Conservation (phyloP, 1,139 yeast genomes). For the Taphrina communis region DNA sequence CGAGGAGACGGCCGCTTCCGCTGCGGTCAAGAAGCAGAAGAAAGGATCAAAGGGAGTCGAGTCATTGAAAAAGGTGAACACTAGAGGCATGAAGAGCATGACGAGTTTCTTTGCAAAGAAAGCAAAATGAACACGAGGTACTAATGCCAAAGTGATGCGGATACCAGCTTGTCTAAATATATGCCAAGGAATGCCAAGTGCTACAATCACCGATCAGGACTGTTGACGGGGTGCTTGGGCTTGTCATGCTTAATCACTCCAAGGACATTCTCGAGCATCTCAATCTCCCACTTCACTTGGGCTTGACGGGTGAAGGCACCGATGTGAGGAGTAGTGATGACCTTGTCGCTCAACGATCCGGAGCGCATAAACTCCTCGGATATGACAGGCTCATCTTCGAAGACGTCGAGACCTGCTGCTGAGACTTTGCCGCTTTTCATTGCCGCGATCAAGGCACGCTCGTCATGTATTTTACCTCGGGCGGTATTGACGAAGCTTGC, state of each 20-base stretch:
- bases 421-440: slow-evolving; percentile 70
- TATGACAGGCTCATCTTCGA: slow-evolving; percentile 61
- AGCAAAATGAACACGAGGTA: neutral
- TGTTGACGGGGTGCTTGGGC: slow-evolving; percentile 16
- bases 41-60: slow-evolving; percentile 39
- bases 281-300: slow-evolving; percentile 62
- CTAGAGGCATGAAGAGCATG: slow-evolving; percentile 39
- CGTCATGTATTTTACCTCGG: slow-evolving; percentile 73
- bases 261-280: slow-evolving; percentile 7
- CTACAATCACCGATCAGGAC: neutral
- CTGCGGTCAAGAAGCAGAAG: slow-evolving; percentile 15
- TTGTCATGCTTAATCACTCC: slow-evolving; percentile 17
- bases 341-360: slow-evolving; percentile 52
- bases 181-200: too few relatives aligned
- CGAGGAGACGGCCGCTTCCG: neutral
- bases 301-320: slow-evolving; percentile 69
- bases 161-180: too few relatives aligned
- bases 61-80: slow-evolving; percentile 34
- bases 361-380: slow-evolving; percentile 51
- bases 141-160: too few relatives aligned
- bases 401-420: slow-evolving; percentile 77
- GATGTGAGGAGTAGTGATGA: slow-evolving; percentile 68
- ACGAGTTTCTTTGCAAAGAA: slow-evolving; percentile 35
- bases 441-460: slow-evolving; percentile 61
- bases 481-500: slow-evolving; percentile 71